Base-by-base conservation (phyloP, 2,329 filamentous ascomycete species). In the Moelleriella libera region DNA sequence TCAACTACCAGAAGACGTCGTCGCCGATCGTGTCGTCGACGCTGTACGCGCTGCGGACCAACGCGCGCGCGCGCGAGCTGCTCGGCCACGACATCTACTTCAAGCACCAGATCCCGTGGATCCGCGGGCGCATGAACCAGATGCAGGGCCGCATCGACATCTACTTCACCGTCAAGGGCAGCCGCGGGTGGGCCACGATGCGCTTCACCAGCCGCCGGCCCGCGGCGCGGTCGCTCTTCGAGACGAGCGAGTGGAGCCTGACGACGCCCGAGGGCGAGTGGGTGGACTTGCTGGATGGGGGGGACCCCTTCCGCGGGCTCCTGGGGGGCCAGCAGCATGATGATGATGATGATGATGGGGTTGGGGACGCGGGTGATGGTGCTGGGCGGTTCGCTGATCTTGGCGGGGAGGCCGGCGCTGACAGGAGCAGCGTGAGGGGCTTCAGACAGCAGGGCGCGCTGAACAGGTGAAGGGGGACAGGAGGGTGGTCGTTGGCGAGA, bases 1-100 rank as follows among this genome's bases (percentile, higher is more conserved):
- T 98, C 83, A 98, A 98, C 76, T 97, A 98, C 77, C 90, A 98
- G 65, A 96, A 96, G 66, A 80, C 82, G 49, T 88, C 85, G n/a
- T 88, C 82, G 30, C 85, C 85, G 47, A 78, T 90, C 31, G 85
- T 96, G n/a, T 80, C 80, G 48, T 87, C 85, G 48, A 92, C 88
- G 5, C 77, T 98, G 30, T 98, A 97, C 72, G 85, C 90, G 1
- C 76, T 98, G 53, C 85, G 92, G 53, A 94, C 86, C 3, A 88
- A 83, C 49, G 69, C 77, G 3, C 68, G 72, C 50, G 92, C 88
- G 43, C 80, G 89, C 58, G 81, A 80, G 49, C 69, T 83, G 43
- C 76, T 98, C 30, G 92, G 92, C 53, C 86, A 96, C 64, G 82
- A 90, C 68, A 83, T 92, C 59, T 88, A 88, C 66, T 90, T 89